These are phyloP conservation scores for Cladorrhinum sp. DNA, from an alignment of 2,329 filamentous ascomycete species.

Conservation along the genomic window DNA sequence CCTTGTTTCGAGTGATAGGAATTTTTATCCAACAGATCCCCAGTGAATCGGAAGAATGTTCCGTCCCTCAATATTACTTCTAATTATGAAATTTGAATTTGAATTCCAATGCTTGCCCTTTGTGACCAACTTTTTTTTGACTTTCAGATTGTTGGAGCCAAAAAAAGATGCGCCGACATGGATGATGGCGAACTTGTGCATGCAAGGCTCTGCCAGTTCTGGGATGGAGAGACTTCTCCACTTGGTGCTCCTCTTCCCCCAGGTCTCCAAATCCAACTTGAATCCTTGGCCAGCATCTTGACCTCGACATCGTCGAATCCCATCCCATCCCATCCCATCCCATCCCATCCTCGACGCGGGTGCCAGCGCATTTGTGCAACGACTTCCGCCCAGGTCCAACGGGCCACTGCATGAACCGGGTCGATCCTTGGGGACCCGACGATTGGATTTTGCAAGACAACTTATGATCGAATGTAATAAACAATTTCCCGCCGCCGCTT, in stretches of 20 bases:
- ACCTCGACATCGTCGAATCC: not conserved
- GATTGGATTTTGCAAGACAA: not conserved
- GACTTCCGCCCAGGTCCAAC: not conserved
- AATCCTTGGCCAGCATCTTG: not conserved
- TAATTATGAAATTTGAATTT: not conserved
- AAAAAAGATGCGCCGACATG: not conserved
- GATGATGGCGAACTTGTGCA: not conserved
- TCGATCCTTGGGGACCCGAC: not conserved
- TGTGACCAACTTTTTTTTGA: not conserved
- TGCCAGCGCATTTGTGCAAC: slow-evolving; percentile 1
- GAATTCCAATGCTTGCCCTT: not conserved
- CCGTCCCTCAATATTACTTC: no score
- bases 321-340: not conserved
- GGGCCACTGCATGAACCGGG: not conserved
- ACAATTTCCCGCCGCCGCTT: not conserved
- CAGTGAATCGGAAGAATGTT: not conserved
- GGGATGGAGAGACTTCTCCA: not conserved
- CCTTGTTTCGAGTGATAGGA: not conserved
- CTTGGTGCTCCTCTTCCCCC: not conserved
- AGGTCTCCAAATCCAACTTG: not conserved
- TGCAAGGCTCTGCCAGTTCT: not conserved
- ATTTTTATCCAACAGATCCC: not conserved
- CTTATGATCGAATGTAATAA: not conserved
- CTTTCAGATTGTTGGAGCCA: no score
- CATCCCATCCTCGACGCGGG: not conserved